Percentiles rank a stretch among this genome's conserved stretches.
Conservation (phyloP, 306 rosid species). For the Sicyos baderoa region DNA sequence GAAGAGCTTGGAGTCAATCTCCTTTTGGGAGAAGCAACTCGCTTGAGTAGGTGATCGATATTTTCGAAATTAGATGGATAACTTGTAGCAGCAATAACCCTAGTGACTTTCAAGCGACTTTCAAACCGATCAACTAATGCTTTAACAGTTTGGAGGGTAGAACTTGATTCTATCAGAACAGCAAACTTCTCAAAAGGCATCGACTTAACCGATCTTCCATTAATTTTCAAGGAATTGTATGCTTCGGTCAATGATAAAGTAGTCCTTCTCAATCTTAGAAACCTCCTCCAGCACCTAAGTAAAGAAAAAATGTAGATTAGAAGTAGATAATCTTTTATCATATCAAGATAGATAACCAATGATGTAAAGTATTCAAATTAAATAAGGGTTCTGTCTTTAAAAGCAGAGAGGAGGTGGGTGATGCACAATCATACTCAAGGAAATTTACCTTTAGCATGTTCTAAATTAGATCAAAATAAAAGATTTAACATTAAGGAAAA, state of each 20-base stretch:
- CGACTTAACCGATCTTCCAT: conserved; percentile 55
- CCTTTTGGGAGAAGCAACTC: conserved; percentile 79
- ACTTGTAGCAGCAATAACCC: conserved; percentile 39
- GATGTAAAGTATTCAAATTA: not conserved
- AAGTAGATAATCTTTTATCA: no score
- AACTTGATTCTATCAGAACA: conserved; percentile 61
- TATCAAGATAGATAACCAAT: no score
- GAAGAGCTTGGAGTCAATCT: conserved; percentile 50
- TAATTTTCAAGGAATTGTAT: conserved; percentile 55
- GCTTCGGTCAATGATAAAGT: conserved; percentile 61
- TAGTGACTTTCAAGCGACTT: conserved; percentile 55
- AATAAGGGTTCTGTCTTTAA: not conserved
- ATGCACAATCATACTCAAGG: not conserved
- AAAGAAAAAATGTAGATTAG: no score
- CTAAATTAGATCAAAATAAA: not conserved
- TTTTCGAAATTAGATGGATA: conserved; percentile 45
- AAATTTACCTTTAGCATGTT: not conserved
- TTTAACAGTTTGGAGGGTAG: conserved; percentile 71
- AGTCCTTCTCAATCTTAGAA: conserved; percentile 51
- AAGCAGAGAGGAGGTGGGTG: not conserved
- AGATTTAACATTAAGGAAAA: not conserved
- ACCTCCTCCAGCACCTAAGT: conserved; percentile 79
- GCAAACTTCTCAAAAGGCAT: conserved; percentile 89
- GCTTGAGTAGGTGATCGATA: conserved; percentile 85
- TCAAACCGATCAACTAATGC: conserved; percentile 73